These are phyloP conservation scores for Xerocomus spinulosus DNA, from an alignment of 768 basidiomycete genomes.

Conservation along the genomic window DNA sequence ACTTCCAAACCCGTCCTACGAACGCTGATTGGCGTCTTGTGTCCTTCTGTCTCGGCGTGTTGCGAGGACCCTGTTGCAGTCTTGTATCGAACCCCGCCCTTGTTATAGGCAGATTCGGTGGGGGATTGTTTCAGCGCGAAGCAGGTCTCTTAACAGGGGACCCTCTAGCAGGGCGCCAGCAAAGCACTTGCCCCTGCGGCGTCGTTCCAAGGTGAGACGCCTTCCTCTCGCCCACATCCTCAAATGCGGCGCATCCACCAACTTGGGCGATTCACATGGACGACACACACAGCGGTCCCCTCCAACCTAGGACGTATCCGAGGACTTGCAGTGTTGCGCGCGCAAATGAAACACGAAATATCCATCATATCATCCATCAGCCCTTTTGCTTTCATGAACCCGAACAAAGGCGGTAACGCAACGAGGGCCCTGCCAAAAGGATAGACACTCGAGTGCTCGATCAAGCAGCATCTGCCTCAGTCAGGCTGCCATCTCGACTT, in stretches of 20 bases:
- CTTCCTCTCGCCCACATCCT: too few species aligned
- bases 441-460: conserved; percentile 2
- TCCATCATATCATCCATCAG: not conserved
- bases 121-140: not conserved
- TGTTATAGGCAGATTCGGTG: conserved; percentile 4
- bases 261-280: conserved; percentile 5
- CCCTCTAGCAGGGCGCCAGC: too few species aligned
- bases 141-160: too few species aligned
- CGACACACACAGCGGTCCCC: too few species aligned
- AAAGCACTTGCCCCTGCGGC: too few species aligned
- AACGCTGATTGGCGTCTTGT: conserved; percentile 5
- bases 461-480: not conserved
- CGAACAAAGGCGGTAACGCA: too few species aligned
- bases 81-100: conserved; percentile 5
- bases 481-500: not conserved
- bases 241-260: conserved; percentile 2
- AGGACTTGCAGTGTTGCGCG: conserved; percentile 10
- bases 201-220: too few species aligned
- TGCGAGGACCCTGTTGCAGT: conserved; percentile 2
- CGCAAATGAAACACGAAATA: conserved; percentile 20
- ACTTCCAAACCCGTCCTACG: conserved; percentile 9
- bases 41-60: conserved; percentile 18
- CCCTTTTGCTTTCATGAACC: not conserved
- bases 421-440: too few species aligned
- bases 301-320: conserved; percentile 19